Evolutionary conservation across 2,329 filamentous ascomycete genomes (phyloP).

Genomic region (Trichoderma atroviride): DNA sequence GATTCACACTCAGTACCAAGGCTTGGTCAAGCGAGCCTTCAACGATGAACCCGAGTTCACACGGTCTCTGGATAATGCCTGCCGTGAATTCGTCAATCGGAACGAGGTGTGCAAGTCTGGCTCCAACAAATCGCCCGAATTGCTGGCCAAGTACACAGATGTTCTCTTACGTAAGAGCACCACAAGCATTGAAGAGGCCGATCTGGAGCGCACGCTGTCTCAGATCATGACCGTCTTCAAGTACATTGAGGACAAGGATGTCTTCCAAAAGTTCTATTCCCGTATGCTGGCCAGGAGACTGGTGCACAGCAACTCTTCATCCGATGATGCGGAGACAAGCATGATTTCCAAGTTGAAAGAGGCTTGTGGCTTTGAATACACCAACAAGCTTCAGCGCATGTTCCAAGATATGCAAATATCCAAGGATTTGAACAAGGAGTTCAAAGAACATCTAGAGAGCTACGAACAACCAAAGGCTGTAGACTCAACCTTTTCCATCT

Average conservation of each 20-base stretch:
- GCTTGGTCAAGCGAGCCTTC: conserved; percentile 88
- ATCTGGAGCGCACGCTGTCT: conserved; percentile 82
- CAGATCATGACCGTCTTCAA: conserved; percentile 99
- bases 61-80: conserved; percentile 92
- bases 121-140: conserved; percentile 90
- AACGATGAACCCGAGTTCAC: conserved; percentile 97
- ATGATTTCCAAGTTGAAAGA: conserved; percentile 99
- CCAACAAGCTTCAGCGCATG: conserved; percentile 99
- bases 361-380: conserved; percentile 98
- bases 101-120: conserved; percentile 95
- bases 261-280: conserved; percentile 99
- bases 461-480: conserved; percentile 64
- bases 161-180: conserved; percentile 89
- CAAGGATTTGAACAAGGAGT: conserved; percentile 90
- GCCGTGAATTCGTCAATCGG: conserved; percentile 95
- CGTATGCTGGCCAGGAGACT: conserved; percentile 93
- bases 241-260: conserved; percentile 99
- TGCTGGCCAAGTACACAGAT: conserved; percentile 95
- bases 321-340: conserved; percentile 95
- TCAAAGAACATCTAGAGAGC: conserved; percentile 72
- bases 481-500: conserved; percentile 87
- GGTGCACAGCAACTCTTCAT: conserved; percentile 93
- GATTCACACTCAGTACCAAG: conserved; percentile 91
- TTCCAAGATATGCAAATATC: conserved; percentile 99
- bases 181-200: conserved; percentile 89